Evolutionary conservation across 176 grass and related monocot species (phyloP), one percentile per base, ranked within the genome.

Genomic region (Zoysia pacifica): DNA sequence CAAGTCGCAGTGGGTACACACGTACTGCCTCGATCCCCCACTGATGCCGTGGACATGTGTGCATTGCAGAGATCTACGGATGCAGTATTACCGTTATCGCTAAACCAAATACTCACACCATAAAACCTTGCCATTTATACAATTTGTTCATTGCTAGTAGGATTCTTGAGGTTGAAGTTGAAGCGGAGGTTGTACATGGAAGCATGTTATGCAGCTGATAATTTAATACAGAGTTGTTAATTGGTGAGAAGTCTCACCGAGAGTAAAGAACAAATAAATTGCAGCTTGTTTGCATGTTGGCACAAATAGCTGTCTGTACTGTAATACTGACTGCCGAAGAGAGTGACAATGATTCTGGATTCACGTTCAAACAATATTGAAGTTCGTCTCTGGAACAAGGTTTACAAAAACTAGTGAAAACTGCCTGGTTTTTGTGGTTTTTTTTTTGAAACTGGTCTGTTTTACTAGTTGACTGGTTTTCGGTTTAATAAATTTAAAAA

Each of bases 21-120:
- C 87, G 4, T 93, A 89, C 63, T 98, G 95, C 85, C 90, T 98
- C 6, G 89, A 98, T 46, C 92, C 95, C 36, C 95, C 92, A 15
- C 5, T 81, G 50, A 62, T 48, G 47, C 88, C 81, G 0, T 94
- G 95, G 95, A 94, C 86, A 13, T 98, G 95, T 80, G 20, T 91
- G 51, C 80, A 91, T 43, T 98, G 95, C 66, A 86, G 86, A 81
- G 90, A 93, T 66, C 88, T 84, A 42, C 81, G 90, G 38, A 80
- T 80, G 78, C 73, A 89, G 16, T 94, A 93, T 85, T 86, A 82
- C 11, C 88, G 77, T 42, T 98, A 85, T 51, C 90, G 81, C 35
- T 90, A 85, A 79, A 13, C 46, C 3, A 3, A 28, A 75, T 53
- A 54, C 18, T 15, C 7, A 8, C 8, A 50, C 5, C 61, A 8